A percentile compares a stretch with the other conserved stretches of the same genome.
These are phyloP conservation scores for Kuraishia borneana DNA, from an alignment of 805 yeast species.

Conservation along the genomic window DNA sequence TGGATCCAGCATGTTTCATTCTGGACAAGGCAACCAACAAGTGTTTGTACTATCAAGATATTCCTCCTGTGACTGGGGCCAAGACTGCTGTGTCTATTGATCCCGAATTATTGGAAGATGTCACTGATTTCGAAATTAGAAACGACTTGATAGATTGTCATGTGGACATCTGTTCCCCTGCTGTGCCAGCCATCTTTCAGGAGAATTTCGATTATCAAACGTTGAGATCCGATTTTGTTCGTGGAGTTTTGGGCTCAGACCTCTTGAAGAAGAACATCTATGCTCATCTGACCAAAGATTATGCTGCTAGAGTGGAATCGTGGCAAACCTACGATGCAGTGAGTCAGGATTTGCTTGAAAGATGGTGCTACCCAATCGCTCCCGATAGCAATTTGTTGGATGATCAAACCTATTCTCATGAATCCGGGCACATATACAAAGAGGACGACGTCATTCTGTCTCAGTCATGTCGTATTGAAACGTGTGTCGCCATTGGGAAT, in stretches of 20 bases:
- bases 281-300: constrained; percentile 71
- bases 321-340: constrained; percentile 90
- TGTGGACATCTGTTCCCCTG: constrained; percentile 90
- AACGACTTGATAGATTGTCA: constrained; percentile 95
- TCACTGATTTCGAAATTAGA: constrained; percentile 68
- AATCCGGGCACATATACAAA: constrained; percentile 78
- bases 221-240: constrained; percentile 77
- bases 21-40: constrained; percentile 63
- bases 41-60: constrained; percentile 76
- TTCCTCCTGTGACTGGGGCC: constrained; percentile 42
- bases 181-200: constrained; percentile 89
- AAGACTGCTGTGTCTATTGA: constrained; percentile 53
- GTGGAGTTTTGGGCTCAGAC: constrained; percentile 85
- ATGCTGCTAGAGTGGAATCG: constrained; percentile 92
- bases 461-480: constrained; percentile 80
- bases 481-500: constrained; percentile 74
- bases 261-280: constrained; percentile 83
- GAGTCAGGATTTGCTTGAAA: constrained; percentile 77
- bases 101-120: constrained; percentile 70
- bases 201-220: constrained; percentile 93
- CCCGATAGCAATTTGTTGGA: constrained; percentile 74
- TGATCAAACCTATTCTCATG: constrained; percentile 68
- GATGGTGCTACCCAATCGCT: constrained; percentile 89
- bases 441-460: constrained; percentile 84
- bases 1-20: constrained; percentile 78